Conservation (phyloP, 495 filamentous ascomycete species). For the Jackrogersella multiformis region DNA sequence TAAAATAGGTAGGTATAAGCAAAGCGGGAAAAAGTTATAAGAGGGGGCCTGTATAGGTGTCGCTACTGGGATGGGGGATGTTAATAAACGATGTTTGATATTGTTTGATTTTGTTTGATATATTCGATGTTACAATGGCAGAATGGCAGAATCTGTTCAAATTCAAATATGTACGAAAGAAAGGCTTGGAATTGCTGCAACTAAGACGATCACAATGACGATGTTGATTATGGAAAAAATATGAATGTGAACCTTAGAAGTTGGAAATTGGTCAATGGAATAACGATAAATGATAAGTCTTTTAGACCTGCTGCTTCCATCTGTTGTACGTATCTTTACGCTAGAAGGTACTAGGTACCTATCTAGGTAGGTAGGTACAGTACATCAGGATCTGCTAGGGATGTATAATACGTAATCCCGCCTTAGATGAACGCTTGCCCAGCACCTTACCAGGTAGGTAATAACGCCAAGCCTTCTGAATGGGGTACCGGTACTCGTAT, state of each 20-base stretch:
- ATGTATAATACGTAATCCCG: slow-evolving; percentile 24
- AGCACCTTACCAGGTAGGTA: slow-evolving; percentile 13
- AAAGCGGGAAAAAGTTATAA: slow-evolving; percentile 31
- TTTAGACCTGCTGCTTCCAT: too few relatives aligned
- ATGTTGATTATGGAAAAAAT: too few relatives aligned
- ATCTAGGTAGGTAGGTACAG: not conserved
- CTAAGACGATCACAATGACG: too few relatives aligned
- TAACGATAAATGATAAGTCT: slow-evolving; percentile 4
- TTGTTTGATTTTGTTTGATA: too few relatives aligned
- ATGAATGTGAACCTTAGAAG: too few relatives aligned
- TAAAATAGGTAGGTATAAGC: not conserved
- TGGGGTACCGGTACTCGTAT: not conserved
- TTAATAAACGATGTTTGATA: slow-evolving; percentile 16
- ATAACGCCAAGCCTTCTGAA: slow-evolving; percentile 13
- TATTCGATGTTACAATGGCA: slow-evolving; percentile 12
- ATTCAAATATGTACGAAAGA: not conserved
- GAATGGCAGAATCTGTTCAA: too few relatives aligned
- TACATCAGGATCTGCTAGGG: slow-evolving; percentile 11
- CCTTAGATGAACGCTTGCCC: slow-evolving; percentile 10
- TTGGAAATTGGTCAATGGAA: slow-evolving; percentile 1
- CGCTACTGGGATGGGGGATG: not conserved
- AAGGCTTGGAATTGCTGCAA: not conserved
- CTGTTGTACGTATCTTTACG: too few relatives aligned
- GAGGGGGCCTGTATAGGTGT: slow-evolving; percentile 32
- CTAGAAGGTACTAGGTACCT: not conserved